Conservation (phyloP, 139 green algal genomes). For the Ostreobium quekettii region DNA sequence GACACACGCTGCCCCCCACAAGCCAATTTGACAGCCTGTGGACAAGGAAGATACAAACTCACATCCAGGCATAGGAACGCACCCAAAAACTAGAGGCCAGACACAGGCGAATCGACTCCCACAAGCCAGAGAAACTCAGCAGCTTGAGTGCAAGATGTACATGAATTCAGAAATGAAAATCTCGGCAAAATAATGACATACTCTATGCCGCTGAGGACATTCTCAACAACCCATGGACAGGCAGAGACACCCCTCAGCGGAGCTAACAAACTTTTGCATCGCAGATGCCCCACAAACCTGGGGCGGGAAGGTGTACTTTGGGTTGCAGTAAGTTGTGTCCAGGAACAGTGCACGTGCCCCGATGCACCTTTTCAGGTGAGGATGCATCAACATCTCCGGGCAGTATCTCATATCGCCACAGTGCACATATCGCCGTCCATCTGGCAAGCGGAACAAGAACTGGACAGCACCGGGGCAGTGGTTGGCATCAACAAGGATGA, state of each 20-base stretch:
- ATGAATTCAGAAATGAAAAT: not conserved
- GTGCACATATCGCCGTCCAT: constrained; percentile 50
- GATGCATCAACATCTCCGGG: constrained; percentile 30
- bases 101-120: too few relatives aligned
- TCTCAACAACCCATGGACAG: not conserved
- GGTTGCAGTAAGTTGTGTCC: constrained; percentile 80
- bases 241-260: not conserved
- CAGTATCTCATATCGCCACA: constrained; percentile 68
- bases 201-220: not conserved
- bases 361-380: constrained; percentile 37
- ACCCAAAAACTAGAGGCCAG: too few relatives aligned
- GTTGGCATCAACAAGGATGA: constrained; percentile 68
- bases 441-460: constrained; percentile 61
- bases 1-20: too few relatives aligned
- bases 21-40: too few relatives aligned
- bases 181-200: not conserved
- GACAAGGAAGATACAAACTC: too few relatives aligned
- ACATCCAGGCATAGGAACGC: too few relatives aligned
- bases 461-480: constrained; percentile 72
- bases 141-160: too few relatives aligned
- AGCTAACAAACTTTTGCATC: constrained; percentile 24
- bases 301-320: constrained; percentile 50
- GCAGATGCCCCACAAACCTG: constrained; percentile 45
- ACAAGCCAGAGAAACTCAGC: too few relatives aligned
- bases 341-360: constrained; percentile 54